Evolutionary conservation across 352 stramenopile genomes (phyloP).

Genomic region (Globisporangium canariense): DNA sequence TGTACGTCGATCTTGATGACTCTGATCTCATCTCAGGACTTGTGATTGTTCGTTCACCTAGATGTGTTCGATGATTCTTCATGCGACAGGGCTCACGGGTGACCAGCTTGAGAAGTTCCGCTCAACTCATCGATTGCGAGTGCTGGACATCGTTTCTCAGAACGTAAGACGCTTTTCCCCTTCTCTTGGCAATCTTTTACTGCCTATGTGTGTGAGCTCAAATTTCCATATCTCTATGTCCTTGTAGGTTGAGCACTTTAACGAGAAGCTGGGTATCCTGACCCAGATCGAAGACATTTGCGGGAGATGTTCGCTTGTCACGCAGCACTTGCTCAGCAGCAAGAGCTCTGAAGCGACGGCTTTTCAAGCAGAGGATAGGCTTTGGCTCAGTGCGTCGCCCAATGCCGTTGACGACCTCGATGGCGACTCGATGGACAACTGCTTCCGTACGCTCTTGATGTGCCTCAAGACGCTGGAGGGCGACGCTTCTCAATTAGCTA

Average conservation of each 20-base stretch:
- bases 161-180: constrained; percentile 27
- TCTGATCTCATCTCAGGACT: background rate
- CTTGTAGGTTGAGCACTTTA: constrained; percentile 37
- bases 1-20: constrained; percentile 31
- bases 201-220: too few relatives aligned
- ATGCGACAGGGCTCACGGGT: constrained; percentile 46
- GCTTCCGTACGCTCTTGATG: constrained; percentile 18
- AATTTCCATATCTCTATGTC: background rate
- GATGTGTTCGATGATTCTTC: background rate
- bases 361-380: background rate
- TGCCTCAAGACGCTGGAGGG: constrained; percentile 24
- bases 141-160: constrained; percentile 50
- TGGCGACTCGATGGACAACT: constrained; percentile 2
- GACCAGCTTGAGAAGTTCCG: constrained; percentile 66
- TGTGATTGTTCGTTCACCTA: background rate
- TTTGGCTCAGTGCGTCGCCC: background rate
- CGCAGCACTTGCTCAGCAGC: constrained; percentile 31
- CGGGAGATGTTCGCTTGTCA: constrained; percentile 28
- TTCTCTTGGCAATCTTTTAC: background rate
- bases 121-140: constrained; percentile 39
- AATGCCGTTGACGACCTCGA: constrained; percentile 4
- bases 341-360: background rate
- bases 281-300: constrained; percentile 50
- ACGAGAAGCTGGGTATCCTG: constrained; percentile 57
- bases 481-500: constrained; percentile 18